Conservation (phyloP, 2,329 filamentous ascomycete genomes). For the Aspergillus sp. region DNA sequence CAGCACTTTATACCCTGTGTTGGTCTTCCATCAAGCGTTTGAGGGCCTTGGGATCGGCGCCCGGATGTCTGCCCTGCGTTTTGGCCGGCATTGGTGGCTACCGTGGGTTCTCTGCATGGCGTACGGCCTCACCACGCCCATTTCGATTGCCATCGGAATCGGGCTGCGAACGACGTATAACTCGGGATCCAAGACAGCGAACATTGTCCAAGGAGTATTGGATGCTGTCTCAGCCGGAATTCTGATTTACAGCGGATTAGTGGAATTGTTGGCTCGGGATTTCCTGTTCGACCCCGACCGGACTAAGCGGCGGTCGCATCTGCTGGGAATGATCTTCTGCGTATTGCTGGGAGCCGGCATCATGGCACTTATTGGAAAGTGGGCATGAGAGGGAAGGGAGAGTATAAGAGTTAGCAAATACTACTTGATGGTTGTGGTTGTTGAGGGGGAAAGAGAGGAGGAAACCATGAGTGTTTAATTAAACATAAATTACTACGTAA, state of each 20-base stretch:
- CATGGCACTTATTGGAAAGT: slow-evolving; percentile 56
- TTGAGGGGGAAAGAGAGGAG: not conserved
- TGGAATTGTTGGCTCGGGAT: slow-evolving; percentile 53
- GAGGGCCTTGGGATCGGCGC: slow-evolving; percentile 65
- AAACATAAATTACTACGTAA: not conserved
- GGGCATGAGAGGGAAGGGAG: slow-evolving; percentile 39
- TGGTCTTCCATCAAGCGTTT: slow-evolving; percentile 65
- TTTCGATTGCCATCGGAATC: slow-evolving; percentile 52
- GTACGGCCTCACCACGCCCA: slow-evolving; percentile 56
- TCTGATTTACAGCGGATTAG: slow-evolving; percentile 53
- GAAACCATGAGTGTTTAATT: not conserved
- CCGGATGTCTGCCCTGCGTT: slow-evolving; percentile 58
- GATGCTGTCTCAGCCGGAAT: slow-evolving; percentile 53
- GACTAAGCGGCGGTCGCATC: slow-evolving; percentile 40
- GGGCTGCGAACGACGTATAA: slow-evolving; percentile 50
- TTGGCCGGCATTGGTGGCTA: slow-evolving; percentile 47
- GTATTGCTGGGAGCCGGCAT: slow-evolving; percentile 45
- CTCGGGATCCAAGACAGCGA: slow-evolving; percentile 44
- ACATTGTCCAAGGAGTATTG: slow-evolving; percentile 49
- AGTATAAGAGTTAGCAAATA: not conserved
- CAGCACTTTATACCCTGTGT: slow-evolving; percentile 58
- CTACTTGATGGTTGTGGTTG: no score
- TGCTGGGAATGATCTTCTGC: slow-evolving; percentile 48
- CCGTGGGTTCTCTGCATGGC: slow-evolving; percentile 53
- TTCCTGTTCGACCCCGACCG: slow-evolving; percentile 53